A percentile compares a stretch with the other conserved stretches of the same genome.
These are phyloP conservation scores for Fusarium sp. DNA, from an alignment of 2,329 filamentous ascomycete species.

Conservation along the genomic window DNA sequence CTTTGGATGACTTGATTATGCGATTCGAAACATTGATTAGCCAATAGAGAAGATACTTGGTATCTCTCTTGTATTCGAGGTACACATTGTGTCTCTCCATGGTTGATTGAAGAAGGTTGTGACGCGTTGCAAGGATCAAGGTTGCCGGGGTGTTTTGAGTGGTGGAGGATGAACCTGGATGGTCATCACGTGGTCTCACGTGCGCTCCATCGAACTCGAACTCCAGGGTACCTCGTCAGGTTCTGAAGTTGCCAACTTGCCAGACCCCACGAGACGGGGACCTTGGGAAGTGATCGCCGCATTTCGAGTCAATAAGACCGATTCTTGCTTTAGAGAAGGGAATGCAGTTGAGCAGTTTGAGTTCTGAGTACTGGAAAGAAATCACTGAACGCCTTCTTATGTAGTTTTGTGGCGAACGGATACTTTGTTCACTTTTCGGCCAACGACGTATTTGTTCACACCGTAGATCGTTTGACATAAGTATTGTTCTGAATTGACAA, in stretches of 20 bases:
- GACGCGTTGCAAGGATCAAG: slow-evolving; percentile 47
- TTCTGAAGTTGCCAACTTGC: not conserved
- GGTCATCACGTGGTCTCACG: not conserved
- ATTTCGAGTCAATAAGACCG: not conserved
- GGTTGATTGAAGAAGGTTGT: slow-evolving; percentile 50
- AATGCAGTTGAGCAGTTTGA: not conserved
- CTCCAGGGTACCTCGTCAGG: not conserved
- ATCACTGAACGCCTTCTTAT: not conserved
- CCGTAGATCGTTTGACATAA: not conserved
- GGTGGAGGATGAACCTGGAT: not conserved
- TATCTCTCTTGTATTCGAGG: slow-evolving; percentile 52
- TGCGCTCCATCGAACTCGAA: not conserved
- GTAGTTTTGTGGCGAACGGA: not conserved
- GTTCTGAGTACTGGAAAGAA: not conserved
- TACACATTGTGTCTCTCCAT: slow-evolving; percentile 48
- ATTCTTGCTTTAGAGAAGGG: not conserved
- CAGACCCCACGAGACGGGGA: not conserved
- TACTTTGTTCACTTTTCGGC: not conserved
- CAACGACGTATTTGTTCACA: fast-evolving
- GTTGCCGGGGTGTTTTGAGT: not conserved
- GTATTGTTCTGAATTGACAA: not conserved
- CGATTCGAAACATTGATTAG: slow-evolving; percentile 51
- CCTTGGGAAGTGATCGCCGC: not conserved
- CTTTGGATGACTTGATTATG: slow-evolving; percentile 43
- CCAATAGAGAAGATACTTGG: slow-evolving; percentile 50